These are phyloP conservation scores for Bondarzewia mesenterica DNA, from an alignment of 1,284 basidiomycete genomes.

Conservation along the genomic window DNA sequence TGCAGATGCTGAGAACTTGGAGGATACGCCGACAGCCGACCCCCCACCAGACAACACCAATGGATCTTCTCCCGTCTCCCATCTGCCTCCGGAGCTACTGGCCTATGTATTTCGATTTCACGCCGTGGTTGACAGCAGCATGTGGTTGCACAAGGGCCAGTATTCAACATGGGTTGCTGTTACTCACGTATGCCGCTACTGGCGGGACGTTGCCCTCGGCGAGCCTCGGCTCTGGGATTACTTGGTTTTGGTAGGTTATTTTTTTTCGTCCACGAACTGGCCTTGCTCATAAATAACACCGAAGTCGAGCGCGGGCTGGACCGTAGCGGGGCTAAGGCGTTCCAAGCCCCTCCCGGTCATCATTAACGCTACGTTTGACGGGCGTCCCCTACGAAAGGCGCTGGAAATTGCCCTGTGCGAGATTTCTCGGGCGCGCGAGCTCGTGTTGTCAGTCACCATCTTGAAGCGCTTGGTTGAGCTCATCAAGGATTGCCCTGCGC, in stretches of 20 bases:
- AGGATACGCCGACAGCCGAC: too few species aligned
- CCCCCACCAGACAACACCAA: too few species aligned
- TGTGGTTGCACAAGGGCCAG: background rate
- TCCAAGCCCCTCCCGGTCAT: constrained; percentile 3
- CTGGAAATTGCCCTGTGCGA: background rate
- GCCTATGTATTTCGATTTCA: background rate
- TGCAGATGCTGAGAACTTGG: too few species aligned
- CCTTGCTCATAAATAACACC: too few species aligned
- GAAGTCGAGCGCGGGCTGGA: too few species aligned
- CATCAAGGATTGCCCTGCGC: background rate
- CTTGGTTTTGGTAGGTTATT: too few species aligned
- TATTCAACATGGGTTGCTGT: constrained; percentile 1
- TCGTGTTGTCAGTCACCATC: background rate
- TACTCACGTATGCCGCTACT: constrained; percentile 1
- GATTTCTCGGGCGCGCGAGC: background rate
- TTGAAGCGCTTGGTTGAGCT: background rate
- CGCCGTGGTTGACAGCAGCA: too few species aligned
- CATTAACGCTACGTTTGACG: background rate
- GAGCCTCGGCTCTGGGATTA: background rate
- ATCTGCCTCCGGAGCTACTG: background rate
- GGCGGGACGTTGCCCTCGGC: background rate
- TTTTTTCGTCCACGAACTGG: too few species aligned
- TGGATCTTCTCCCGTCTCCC: background rate
- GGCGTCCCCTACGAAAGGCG: background rate
- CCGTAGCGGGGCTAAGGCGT: background rate